Evolutionary conservation across 768 basidiomycete genomes (phyloP), one percentile per base, ranked within the genome.

Genomic region (Boletus sensibilis): DNA sequence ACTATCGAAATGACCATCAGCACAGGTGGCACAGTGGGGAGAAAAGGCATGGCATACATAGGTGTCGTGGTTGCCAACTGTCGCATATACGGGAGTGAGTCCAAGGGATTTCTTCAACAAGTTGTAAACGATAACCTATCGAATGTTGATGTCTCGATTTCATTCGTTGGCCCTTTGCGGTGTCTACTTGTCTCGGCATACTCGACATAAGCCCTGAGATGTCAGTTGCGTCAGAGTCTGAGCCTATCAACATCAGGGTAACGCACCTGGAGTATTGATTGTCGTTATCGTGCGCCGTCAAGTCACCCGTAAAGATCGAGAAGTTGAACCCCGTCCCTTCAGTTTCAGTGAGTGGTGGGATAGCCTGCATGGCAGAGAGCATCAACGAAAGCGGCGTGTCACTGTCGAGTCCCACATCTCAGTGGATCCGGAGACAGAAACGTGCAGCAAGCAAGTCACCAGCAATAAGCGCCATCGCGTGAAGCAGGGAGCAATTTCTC

Each of bases 21-120:
- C 2, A 42, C 2, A 9, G 25, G 16, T 2, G 16, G 18, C 12
- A 7, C 35, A 5, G 16, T 23, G 31, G 25, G 16, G 23, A 27
- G 10, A 44, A 14, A 21, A 39, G 18, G 25, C 3, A 11, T 14
- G 45, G 27, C 52, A 33, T 5, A 86, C 83, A 69, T 88, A 87
- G 48, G 77, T 83, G 64, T 90, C 88, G 61, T 90, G 88, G 66
- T 90, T 90, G 4, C 88, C 88, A 3, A 90, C 73, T 0, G 84
- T 80, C n/a, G 85, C 81, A 60, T 88, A 90, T 1, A 89, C 76
- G 25, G 88, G 86, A 0, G 85, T 82, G 10, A 79, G 74, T 18
- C 82, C 82, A 25, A 88, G 74, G 56, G 74, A 76, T n/a, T 73
- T 70, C 66, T 79, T 85, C 72, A 88, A 78, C 27, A 89, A 72